Conservation (phyloP, 2,329 filamentous ascomycete species). For the Ophiostoma pallidulum region DNA sequence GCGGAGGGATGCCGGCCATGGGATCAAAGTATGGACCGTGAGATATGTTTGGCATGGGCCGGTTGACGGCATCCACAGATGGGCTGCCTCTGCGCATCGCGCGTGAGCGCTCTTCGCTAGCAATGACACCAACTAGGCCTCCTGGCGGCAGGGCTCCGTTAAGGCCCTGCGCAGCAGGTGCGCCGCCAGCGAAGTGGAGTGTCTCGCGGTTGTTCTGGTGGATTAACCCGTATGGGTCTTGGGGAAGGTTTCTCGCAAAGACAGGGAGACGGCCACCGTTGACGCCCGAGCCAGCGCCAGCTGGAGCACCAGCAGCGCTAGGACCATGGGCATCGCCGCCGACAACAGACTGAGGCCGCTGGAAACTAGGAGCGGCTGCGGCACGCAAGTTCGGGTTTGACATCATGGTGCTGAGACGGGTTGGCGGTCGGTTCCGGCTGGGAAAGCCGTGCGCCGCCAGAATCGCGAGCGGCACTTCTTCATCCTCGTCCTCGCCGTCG, state of each 20-base stretch:
- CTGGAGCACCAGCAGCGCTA: slow-evolving; percentile 20
- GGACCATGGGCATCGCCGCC: slow-evolving; percentile 34
- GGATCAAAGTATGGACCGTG: slow-evolving; percentile 37
- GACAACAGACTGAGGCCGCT: slow-evolving; percentile 46
- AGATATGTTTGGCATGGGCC: slow-evolving; percentile 23
- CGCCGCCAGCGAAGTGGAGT: slow-evolving; percentile 56
- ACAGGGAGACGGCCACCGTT: slow-evolving; percentile 54
- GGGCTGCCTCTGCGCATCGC: slow-evolving; percentile 73
- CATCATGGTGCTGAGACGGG: slow-evolving; percentile 51
- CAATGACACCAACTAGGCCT: slow-evolving; percentile 81
- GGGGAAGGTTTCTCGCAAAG: slow-evolving; percentile 73
- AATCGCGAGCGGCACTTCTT: slow-evolving; percentile 79
- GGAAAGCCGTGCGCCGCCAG: slow-evolving; percentile 85
- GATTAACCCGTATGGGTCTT: slow-evolving; percentile 75
- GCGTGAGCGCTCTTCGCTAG: slow-evolving; percentile 68
- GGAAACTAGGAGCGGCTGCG: slow-evolving; percentile 34
- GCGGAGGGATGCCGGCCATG: slow-evolving; percentile 37
- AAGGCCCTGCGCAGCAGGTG: slow-evolving; percentile 13
- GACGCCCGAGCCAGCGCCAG: slow-evolving; percentile 20
- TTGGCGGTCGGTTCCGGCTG: slow-evolving; percentile 64
- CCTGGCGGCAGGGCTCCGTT: slow-evolving; percentile 49
- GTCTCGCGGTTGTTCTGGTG: slow-evolving; percentile 65
- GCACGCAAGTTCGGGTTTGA: slow-evolving; percentile 65
- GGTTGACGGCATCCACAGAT: slow-evolving; percentile 44
- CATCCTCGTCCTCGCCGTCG: slow-evolving; percentile 65